Percentiles rank a stretch among this genome's conserved stretches.
Conservation (phyloP, 495 filamentous ascomycete genomes). For the Cercophora scortea region DNA sequence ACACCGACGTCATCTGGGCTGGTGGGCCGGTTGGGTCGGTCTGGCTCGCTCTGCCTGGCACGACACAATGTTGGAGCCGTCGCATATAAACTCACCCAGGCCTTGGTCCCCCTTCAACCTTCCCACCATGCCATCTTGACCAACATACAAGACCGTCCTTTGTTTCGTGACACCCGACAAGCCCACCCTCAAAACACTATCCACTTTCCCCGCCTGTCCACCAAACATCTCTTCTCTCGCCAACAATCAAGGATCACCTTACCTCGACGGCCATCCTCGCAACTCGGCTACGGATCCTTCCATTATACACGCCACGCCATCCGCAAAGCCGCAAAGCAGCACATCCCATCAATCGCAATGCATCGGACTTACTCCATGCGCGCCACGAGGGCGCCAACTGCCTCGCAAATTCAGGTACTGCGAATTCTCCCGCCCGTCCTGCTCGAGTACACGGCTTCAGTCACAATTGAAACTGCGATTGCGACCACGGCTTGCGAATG, state of each 20-base stretch:
- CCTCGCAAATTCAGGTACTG: constrained; percentile 41
- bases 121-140: neutral
- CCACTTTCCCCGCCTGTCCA: too few relatives aligned
- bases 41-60: too few relatives aligned
- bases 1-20: constrained; percentile 19
- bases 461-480: too few relatives aligned
- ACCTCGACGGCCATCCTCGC: neutral
- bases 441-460: too few relatives aligned
- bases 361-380: constrained; percentile 99
- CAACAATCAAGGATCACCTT: neutral
- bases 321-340: neutral
- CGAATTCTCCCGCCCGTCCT: neutral
- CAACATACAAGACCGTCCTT: neutral
- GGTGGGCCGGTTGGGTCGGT: neutral
- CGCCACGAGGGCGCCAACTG: constrained; percentile 85
- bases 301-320: neutral
- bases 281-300: neutral
- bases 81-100: constrained; percentile 1
- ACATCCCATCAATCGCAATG: constrained; percentile 45
- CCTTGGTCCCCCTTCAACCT: neutral
- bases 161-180: neutral
- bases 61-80: neutral
- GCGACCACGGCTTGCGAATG: too few relatives aligned
- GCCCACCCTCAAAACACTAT: neutral
- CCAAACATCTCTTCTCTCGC: too few relatives aligned